Evolutionary conservation across 495 filamentous ascomycete genomes (phyloP).

Genomic region (Margaritispora aquatica): DNA sequence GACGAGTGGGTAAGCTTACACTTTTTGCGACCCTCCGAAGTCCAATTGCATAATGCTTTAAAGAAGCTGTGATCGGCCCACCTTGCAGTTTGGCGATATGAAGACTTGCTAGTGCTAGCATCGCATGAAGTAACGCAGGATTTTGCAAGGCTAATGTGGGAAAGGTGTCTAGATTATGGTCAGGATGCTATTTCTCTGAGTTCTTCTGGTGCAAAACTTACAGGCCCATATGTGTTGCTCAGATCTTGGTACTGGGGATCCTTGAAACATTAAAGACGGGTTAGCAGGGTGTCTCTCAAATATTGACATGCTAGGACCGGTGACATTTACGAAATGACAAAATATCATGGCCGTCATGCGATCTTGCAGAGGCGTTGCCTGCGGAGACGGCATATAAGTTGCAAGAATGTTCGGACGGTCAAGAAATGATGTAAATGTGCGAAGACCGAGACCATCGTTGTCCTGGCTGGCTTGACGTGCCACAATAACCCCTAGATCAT

Average conservation of each 20-base stretch:
- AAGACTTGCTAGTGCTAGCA: slow-evolving; percentile 80
- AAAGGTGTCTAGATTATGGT: slow-evolving; percentile 51
- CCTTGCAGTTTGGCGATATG: slow-evolving; percentile 82
- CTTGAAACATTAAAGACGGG: slow-evolving; percentile 62
- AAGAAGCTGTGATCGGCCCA: slow-evolving; percentile 64
- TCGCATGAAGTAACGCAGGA: slow-evolving; percentile 81
- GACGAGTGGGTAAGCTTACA: slow-evolving; percentile 55
- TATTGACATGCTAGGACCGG: slow-evolving; percentile 78
- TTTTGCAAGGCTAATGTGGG: slow-evolving; percentile 80
- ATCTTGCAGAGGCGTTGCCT: slow-evolving; percentile 78
- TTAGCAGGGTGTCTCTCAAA: slow-evolving; percentile 83
- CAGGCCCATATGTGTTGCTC: slow-evolving; percentile 79
- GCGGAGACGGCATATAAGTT: slow-evolving; percentile 65
- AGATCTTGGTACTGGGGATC: slow-evolving; percentile 54
- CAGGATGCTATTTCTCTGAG: neutral
- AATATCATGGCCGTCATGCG: slow-evolving; percentile 80
- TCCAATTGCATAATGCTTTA: slow-evolving; percentile 89
- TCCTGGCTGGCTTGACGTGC: slow-evolving; percentile 35
- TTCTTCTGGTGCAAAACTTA: slow-evolving; percentile 26
- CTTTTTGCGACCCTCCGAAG: slow-evolving; percentile 69
- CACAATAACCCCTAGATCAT: slow-evolving; percentile 38
- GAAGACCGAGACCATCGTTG: slow-evolving; percentile 30
- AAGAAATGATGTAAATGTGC: slow-evolving; percentile 57
- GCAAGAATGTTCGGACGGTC: slow-evolving; percentile 68
- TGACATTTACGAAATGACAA: slow-evolving; percentile 86